Evolutionary conservation across 768 basidiomycete species (phyloP).

Genomic region (Coprinopsis marcescibilis): DNA sequence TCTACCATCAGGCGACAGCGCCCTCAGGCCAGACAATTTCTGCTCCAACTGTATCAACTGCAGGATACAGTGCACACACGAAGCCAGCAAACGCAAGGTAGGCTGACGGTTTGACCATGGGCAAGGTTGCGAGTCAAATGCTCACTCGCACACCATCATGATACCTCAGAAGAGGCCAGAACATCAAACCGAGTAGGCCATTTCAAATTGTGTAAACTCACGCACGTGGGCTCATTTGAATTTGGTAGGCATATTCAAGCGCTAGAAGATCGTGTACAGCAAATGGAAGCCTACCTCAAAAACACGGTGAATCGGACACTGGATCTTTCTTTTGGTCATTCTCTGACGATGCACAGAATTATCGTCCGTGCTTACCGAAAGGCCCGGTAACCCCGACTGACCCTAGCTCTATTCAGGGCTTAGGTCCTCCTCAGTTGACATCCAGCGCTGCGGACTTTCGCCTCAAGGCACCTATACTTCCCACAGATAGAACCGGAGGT

Average conservation of each 20-base stretch:
- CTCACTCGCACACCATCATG: neutral
- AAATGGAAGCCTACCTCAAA: conserved; percentile 4
- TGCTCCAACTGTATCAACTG: conserved; percentile 5
- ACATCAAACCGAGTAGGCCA: neutral
- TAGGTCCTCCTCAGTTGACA: no score
- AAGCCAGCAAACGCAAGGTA: conserved; percentile 1
- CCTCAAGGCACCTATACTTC: neutral
- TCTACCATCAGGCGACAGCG: neutral
- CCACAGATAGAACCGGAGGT: neutral
- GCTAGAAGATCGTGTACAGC: conserved; percentile 1
- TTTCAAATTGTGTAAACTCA: neutral
- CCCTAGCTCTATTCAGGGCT: no score
- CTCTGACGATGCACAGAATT: neutral
- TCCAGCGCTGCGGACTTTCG: neutral
- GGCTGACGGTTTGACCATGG: neutral
- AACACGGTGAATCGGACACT: no score
- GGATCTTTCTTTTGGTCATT: neutral
- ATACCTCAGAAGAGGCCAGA: neutral
- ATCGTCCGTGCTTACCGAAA: neutral
- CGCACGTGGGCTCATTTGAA: neutral
- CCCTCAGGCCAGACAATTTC: neutral
- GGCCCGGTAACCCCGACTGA: no score
- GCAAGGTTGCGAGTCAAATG: no score
- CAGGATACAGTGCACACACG: neutral
- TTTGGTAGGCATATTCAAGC: neutral